These are phyloP conservation scores for Vicia faba DNA, from an alignment of 306 rosid species.

Conservation along the genomic window DNA sequence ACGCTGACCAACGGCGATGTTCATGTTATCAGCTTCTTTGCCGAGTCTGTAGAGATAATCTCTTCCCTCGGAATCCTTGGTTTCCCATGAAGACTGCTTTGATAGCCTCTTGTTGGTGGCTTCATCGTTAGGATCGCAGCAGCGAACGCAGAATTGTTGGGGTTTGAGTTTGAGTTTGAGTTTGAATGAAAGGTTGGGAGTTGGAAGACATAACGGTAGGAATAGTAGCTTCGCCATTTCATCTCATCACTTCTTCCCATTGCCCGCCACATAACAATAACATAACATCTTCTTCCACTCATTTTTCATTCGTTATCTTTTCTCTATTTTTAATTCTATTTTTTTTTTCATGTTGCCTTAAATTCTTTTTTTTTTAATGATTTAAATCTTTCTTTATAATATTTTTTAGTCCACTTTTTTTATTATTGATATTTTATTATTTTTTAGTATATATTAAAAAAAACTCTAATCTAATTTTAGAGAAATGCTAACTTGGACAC, in stretches of 20 bases:
- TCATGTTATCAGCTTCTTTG: slow-evolving; percentile 89
- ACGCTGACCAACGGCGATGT: slow-evolving; percentile 92
- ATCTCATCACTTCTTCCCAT: not conserved
- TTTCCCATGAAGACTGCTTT: slow-evolving; percentile 87
- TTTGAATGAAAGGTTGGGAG: slow-evolving; percentile 18
- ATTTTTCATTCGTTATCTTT: slow-evolving; percentile 12
- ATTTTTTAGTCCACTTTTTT: too few relatives aligned
- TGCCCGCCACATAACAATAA: slow-evolving; percentile 22
- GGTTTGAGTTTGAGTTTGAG: too few relatives aligned
- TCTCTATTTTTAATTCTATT: not conserved
- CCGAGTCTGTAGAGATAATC: slow-evolving; percentile 90
- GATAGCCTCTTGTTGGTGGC: slow-evolving; percentile 53
- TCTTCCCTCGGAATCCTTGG: slow-evolving; percentile 69
- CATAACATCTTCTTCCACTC: not conserved
- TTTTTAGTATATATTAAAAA: too few relatives aligned
- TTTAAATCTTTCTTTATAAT: too few relatives aligned
- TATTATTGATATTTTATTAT: too few relatives aligned
- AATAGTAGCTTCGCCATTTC: slow-evolving; percentile 39
- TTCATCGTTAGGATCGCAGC: slow-evolving; percentile 30
- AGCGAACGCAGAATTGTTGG: slow-evolving; percentile 40
- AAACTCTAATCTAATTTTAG: too few relatives aligned
- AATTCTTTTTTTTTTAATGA: too few relatives aligned
- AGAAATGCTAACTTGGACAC: too few relatives aligned
- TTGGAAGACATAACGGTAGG: slow-evolving; percentile 44
- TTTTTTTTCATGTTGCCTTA: not conserved